Evolutionary conservation across 2,329 filamentous ascomycete species (phyloP).

Genomic region (Metarhizium anisopliae): DNA sequence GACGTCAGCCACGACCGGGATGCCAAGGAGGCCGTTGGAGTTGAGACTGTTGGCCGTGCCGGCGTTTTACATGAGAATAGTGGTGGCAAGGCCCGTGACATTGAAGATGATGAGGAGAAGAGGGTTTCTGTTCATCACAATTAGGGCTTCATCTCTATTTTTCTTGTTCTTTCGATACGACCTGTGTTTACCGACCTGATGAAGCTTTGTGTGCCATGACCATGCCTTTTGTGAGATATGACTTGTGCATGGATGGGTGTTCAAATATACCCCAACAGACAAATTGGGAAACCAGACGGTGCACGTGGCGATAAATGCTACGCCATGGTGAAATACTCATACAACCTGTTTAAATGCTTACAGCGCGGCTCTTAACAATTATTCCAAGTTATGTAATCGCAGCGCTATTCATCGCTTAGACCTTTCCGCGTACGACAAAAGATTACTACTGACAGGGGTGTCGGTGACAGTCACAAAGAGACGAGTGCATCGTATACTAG

Average conservation of each 20-base stretch:
- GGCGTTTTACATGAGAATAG: background rate
- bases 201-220: background rate
- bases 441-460: no score
- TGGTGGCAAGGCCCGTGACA: background rate
- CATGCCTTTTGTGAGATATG: no score
- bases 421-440: no score
- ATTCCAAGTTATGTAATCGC: no score
- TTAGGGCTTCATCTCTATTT: background rate
- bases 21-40: constrained; percentile 35
- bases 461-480: background rate
- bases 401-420: no score
- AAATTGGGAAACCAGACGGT: no score
- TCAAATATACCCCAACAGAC: no score
- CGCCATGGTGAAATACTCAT: no score
- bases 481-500: background rate
- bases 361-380: no score
- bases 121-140: background rate
- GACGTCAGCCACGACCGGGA: constrained; percentile 41
- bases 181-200: background rate
- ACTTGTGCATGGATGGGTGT: no score
- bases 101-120: constrained; percentile 4
- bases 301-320: no score
- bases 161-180: background rate
- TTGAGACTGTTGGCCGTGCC: constrained; percentile 19
- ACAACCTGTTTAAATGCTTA: no score